Conservation (phyloP, 805 yeast genomes). For the Kodamaea fukazawae region DNA sequence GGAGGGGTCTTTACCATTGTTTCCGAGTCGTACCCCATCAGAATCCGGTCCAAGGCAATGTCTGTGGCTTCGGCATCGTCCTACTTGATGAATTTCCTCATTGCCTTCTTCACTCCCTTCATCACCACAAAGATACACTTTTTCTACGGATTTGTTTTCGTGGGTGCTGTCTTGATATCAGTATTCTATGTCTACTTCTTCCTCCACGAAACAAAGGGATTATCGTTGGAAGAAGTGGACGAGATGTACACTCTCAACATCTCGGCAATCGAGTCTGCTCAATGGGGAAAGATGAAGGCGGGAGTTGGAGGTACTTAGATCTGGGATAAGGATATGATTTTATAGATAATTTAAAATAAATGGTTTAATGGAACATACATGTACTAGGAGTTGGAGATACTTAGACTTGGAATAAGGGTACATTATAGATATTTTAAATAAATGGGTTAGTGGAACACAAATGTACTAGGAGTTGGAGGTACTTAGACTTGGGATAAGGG, state of each 20-base stretch:
- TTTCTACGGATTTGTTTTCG: slow-evolving; percentile 62
- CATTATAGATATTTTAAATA: no score
- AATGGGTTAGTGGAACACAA: no score
- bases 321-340: no score
- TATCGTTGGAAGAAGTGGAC: slow-evolving; percentile 80
- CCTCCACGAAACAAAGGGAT: slow-evolving; percentile 77
- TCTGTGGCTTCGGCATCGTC: slow-evolving; percentile 28
- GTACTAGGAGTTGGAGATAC: no score
- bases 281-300: no score
- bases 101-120: slow-evolving; percentile 62
- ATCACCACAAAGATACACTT: slow-evolving; percentile 61
- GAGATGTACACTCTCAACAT: background rate
- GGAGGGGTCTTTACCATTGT: slow-evolving; percentile 27
- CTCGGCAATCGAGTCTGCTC: no score
- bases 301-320: no score
- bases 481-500: no score
- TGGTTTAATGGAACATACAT: no score
- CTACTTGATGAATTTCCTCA: slow-evolving; percentile 31
- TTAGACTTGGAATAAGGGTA: no score
- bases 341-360: no score
- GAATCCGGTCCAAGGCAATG: slow-evolving; percentile 30
- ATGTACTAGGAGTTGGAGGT: no score
- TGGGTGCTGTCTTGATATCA: slow-evolving; percentile 60
- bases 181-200: slow-evolving; percentile 68
- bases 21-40: slow-evolving; percentile 27